A percentile compares a stretch with the other conserved stretches of the same genome.
Conservation (phyloP, 2,329 filamentous ascomycete species). For the Paramyrothecium sp. region DNA sequence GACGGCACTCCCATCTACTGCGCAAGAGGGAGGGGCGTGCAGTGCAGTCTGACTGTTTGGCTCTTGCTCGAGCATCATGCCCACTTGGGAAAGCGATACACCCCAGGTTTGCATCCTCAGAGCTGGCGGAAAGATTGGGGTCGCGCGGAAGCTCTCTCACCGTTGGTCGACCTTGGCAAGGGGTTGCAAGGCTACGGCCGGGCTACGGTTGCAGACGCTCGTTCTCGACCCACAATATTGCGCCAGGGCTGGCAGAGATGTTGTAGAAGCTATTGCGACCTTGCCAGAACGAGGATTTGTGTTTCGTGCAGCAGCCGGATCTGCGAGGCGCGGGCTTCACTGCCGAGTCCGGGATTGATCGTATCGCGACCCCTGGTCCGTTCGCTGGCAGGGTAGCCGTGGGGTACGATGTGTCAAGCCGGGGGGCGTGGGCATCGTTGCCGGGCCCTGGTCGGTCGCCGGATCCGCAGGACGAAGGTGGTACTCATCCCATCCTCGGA, state of each 20-base stretch:
- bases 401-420: neutral
- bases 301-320: neutral
- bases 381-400: neutral
- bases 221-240: neutral
- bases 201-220: neutral
- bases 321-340: neutral
- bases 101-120: neutral
- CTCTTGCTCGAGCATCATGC: neutral
- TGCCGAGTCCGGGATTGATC: neutral
- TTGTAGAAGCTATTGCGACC: neutral
- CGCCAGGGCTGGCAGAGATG: neutral
- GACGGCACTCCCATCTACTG: no score
- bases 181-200: neutral
- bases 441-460: neutral
- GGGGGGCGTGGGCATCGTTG: no score
- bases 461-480: neutral
- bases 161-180: neutral
- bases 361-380: neutral
- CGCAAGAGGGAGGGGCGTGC: no score
- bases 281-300: neutral
- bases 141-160: neutral
- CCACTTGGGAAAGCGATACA: neutral
- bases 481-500: neutral
- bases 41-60: neutral
- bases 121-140: neutral